Conservation (phyloP, 1,284 basidiomycete species). For the Apiotrichum siamense region DNA sequence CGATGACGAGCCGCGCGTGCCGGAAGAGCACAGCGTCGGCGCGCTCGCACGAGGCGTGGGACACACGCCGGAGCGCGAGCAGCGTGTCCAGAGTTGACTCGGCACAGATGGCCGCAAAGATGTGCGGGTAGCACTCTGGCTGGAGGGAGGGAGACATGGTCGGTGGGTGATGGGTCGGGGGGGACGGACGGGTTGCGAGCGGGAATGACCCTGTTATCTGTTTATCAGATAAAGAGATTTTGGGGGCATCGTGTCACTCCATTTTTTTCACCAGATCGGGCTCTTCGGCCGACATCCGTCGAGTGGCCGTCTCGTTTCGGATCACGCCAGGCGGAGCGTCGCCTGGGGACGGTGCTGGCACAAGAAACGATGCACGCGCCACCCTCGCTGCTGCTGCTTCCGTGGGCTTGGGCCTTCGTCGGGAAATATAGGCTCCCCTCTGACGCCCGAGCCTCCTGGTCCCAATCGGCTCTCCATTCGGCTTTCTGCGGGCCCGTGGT, state of each 20-base stretch:
- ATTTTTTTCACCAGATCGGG: neutral
- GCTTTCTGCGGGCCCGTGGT: no score
- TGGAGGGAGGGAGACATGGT: neutral
- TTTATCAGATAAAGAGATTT: slow-evolving; percentile 1
- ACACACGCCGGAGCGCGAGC: neutral
- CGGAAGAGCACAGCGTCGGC: neutral
- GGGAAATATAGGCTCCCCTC: no score
- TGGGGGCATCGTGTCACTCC: neutral
- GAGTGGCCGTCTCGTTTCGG: no score
- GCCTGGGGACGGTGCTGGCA: no score
- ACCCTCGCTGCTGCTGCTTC: no score
- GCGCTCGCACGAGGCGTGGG: neutral
- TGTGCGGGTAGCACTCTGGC: neutral
- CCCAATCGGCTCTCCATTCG: no score
- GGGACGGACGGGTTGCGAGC: no score
- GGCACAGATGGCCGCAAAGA: neutral
- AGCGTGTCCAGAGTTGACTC: neutral
- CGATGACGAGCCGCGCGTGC: neutral
- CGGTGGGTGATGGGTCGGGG: no score
- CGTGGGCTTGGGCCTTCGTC: no score
- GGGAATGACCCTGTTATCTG: neutral
- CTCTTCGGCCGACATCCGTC: neutral
- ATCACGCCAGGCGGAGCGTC: no score
- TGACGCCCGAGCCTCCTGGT: no score
- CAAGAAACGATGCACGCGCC: no score